Evolutionary conservation across 164 flowering plant species (phyloP).

Genomic region (Hamamelis virginiana): DNA sequence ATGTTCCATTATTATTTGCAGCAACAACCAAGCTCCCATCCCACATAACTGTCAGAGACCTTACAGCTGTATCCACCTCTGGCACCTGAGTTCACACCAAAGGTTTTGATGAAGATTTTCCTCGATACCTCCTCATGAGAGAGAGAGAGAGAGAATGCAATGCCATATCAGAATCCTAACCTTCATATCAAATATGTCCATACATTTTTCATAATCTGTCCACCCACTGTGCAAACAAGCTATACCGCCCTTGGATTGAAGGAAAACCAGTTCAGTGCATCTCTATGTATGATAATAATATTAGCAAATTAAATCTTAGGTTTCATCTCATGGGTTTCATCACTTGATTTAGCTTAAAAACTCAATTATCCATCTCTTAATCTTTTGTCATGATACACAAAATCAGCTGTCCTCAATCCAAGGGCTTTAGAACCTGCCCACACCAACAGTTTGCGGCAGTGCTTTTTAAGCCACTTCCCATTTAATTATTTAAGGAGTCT

Average conservation of each 20-base stretch:
- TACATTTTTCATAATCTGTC: neutral
- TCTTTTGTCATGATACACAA: neutral
- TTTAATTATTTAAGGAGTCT: too few species aligned
- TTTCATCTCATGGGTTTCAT: neutral
- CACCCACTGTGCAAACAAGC: neutral
- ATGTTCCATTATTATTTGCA: conserved; percentile 92
- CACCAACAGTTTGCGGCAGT: neutral
- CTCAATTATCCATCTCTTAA: neutral
- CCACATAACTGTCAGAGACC: conserved; percentile 97
- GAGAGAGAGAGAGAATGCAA: too few species aligned
- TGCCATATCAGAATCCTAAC: neutral
- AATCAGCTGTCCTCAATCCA: neutral
- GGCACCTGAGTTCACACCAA: conserved; percentile 62
- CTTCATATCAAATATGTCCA: neutral
- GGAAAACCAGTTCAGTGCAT: neutral
- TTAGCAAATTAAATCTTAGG: neutral
- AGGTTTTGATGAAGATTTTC: neutral
- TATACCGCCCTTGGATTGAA: neutral
- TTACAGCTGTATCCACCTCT: conserved; percentile 94
- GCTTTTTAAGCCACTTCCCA: neutral
- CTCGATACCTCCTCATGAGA: neutral
- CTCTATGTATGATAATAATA: neutral
- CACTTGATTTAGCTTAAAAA: neutral
- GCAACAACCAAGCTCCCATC: conserved; percentile 99
- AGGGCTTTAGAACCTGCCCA: neutral